Evolutionary conservation across 2,329 filamentous ascomycete genomes (phyloP), one percentile per base, ranked within the genome.

Genomic region (Alternaria longipes): DNA sequence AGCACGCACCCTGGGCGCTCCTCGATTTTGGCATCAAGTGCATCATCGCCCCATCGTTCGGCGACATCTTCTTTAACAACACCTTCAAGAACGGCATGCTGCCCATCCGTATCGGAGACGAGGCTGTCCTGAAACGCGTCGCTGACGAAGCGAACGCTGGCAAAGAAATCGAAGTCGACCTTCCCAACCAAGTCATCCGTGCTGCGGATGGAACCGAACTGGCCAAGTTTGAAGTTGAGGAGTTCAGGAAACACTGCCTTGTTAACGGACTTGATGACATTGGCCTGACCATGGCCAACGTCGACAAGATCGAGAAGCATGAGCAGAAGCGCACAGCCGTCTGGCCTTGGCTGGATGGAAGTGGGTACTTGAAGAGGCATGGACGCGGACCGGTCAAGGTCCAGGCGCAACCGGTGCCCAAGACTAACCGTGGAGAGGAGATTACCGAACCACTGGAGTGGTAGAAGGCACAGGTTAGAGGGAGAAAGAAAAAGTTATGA

Each of bases 71-170:
- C 88, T 96, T 94, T 88, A 97, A 97, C 88, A 99, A 99, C 85
- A 95, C 91, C n/a, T 98, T 97, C 87, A 98, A 99, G 87, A 99
- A 99, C 84, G 94, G 94, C 83, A 98, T 98, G 95, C 84, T 98
- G 65, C 94, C 94, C 49, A 88, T 98, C 63, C 82, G 85, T 60
- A 91, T 98, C 75, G 82, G 85, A 32, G 88, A 94, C 78, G 81
- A 88, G 67, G 83, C 81, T 1, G 84, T 87, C 32, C 83, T 97
- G 4, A 85, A 91, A 44, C 85, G 84, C 63, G 89, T 98, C 66
- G 89, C 91, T 38, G 87, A 84, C 26, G 92, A 96, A 80, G 94
- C 94, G 34, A 85, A 85, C 38, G 91, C 91, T 4, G 93, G 93
- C 59, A 86, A 86, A 60, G 94, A 97, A 79, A 83, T 98, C 66